Evolutionary conservation across 805 yeast species (phyloP), one percentile per base, ranked within the genome.

Genomic region (Cyberlindnera americana): DNA sequence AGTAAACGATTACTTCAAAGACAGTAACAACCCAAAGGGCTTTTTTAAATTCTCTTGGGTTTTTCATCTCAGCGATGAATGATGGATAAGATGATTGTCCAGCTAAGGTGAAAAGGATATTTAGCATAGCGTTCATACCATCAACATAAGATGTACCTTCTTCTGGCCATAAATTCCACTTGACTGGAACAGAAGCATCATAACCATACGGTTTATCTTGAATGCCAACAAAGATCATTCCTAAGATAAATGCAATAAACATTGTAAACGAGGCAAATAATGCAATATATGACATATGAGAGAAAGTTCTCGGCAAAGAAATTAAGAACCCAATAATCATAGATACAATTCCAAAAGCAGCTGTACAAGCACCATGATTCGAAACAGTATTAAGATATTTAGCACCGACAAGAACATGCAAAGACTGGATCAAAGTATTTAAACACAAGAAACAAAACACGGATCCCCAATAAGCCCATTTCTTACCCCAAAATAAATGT

Each of bases 71-170:
- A 10, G 76, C 63, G 41, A 77, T 77, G 56, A 77, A 77, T 17
- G 81, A 75, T 1, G 82, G 83, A 46, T 77, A 77, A 4, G 78
- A 73, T 55, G 76, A 71, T 55, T 77, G 83, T 4, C 83, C 83
- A 18, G 75, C 82, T 58, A 77, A 75, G 0, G 82, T 75, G 56
- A 75, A 77, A 16, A 75, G 75, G 48, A 77, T 77, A 59, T 77
- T 77, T 50, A 77, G 62, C 45, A 72, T 64, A 0, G 83, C 82
- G 28, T 67, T 57, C 81, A 77, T 75, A 2, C 67, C 81, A 15
- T 54, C 52, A 6, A 75, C 81, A 47, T 65, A 77, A 4, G 73
- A 64, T n/a, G 80, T 73, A 1, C 77, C 81, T 39, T 62, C 42
- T 10, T 43, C 66, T 2, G 83, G 79, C 72, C 77, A 73, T 25